Base-by-base conservation (phyloP, 2,329 filamentous ascomycete species). In the Camillea tinctor region DNA sequence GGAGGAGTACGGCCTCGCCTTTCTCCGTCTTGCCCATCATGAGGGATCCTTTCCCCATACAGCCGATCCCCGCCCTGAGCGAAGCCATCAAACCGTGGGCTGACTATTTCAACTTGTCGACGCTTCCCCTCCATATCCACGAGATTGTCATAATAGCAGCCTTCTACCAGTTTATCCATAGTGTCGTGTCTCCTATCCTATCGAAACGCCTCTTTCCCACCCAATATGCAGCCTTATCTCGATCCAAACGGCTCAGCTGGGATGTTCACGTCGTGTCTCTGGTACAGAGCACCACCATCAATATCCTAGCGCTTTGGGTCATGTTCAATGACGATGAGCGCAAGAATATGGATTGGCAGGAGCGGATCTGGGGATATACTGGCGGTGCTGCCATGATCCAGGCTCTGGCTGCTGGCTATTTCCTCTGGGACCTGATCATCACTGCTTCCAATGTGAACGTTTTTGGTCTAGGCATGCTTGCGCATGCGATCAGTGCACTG, bases 201-300 rank as follows among this genome's bases (percentile, higher is more conserved):
- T 93, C 90, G 36, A 80, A 76, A 52, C 71, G 78, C 59, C 73
- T 92, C 61, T 87, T 89, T 64, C 85, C 89, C 2, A 68, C 79
- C 52, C 80, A 84, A 66, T 95, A 95, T 77, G 73, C 79, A 30
- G 75, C 76, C 53, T 81, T 92, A 67, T 84, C 86, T 54, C 77
- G 79, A 23, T 81, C 84, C 58, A 91, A 89, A 59, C 84, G 83
- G 71, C 80, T 92, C 63, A 95, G 90, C 80, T 95, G 92, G 92
- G 87, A 96, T 73, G 88, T 92, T 22, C 92, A 94, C 72, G 88
- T 94, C 58, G 91, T 95, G 30, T 93, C 90, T n/a, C 83, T 95
- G 66, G 80, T 91, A 58, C 92, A 96, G 81, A 89, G 87, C 72
- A 79, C 82, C 30, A 76, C 92, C 58, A 91, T 96, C 77, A 92